These are phyloP conservation scores for Anthracocystis panici-leucophaei DNA, from an alignment of 1,284 basidiomycete species.

Conservation along the genomic window DNA sequence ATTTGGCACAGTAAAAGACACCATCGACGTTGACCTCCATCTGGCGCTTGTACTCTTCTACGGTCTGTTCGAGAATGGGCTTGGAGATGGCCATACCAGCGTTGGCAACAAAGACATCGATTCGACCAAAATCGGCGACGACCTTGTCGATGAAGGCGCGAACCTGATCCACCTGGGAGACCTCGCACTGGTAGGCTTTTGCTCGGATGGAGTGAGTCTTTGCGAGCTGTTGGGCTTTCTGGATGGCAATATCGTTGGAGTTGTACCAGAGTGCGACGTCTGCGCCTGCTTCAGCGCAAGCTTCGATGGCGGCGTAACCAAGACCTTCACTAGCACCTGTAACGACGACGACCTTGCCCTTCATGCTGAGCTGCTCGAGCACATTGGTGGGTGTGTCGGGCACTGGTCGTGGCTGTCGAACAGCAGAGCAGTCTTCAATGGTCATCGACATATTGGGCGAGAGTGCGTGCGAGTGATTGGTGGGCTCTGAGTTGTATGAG, in stretches of 20 bases:
- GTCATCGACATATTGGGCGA: slow-evolving; percentile 55
- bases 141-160: slow-evolving; percentile 42
- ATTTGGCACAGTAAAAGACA: slow-evolving; percentile 61
- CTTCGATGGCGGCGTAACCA: slow-evolving; percentile 66
- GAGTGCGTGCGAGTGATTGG: background rate
- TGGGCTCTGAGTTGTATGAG: too few relatives aligned
- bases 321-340: slow-evolving; percentile 68
- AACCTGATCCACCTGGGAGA: slow-evolving; percentile 47
- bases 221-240: slow-evolving; percentile 59
- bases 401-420: slow-evolving; percentile 39
- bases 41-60: slow-evolving; percentile 60
- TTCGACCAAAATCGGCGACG: slow-evolving; percentile 54
- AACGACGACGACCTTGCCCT: slow-evolving; percentile 66
- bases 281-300: slow-evolving; percentile 67
- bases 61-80: slow-evolving; percentile 49
- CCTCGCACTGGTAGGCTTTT: slow-evolving; percentile 63
- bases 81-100: slow-evolving; percentile 46
- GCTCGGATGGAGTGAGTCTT: slow-evolving; percentile 57
- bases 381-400: slow-evolving; percentile 53
- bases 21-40: slow-evolving; percentile 62
- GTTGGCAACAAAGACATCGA: slow-evolving; percentile 62
- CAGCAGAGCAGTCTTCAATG: slow-evolving; percentile 51
- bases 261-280: slow-evolving; percentile 67
- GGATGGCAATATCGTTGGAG: slow-evolving; percentile 58
- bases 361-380: slow-evolving; percentile 60